These are phyloP conservation scores for Dictyostelium purpureum DNA, from an alignment of 78 protist species.

Conservation along the genomic window DNA sequence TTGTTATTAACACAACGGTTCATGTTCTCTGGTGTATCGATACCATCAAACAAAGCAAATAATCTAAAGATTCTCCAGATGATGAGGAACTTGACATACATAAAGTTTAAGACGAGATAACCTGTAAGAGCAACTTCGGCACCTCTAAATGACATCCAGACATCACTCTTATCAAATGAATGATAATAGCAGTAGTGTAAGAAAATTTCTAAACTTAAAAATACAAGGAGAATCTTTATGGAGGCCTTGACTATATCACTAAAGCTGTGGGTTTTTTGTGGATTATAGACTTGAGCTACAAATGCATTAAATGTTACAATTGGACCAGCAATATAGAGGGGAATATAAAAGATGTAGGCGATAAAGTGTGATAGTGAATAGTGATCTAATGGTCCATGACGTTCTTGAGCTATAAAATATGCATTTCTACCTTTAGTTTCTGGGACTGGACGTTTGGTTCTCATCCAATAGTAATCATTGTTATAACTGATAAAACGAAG, in stretches of 20 bases:
- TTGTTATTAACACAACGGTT: slow-evolving; percentile 85
- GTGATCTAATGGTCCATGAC: slow-evolving; percentile 66
- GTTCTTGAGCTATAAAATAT: slow-evolving; percentile 29
- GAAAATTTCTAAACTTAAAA: slow-evolving; percentile 45
- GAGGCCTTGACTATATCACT: background rate
- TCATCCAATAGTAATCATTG: slow-evolving; percentile 76
- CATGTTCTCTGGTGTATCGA: slow-evolving; percentile 93
- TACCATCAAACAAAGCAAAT: slow-evolving; percentile 87
- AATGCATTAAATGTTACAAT: slow-evolving; percentile 80
- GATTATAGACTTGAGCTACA: slow-evolving; percentile 62
- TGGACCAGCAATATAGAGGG: slow-evolving; percentile 85
- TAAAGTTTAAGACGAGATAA: slow-evolving; percentile 68
- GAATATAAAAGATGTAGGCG: slow-evolving; percentile 78
- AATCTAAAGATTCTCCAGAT: slow-evolving; percentile 88
- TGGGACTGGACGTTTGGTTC: slow-evolving; percentile 16
- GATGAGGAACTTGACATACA: slow-evolving; percentile 88
- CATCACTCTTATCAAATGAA: slow-evolving; percentile 54
- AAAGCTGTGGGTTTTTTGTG: slow-evolving; percentile 47
- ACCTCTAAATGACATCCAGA: slow-evolving; percentile 66
- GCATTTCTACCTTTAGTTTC: slow-evolving; percentile 48
- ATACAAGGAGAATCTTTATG: slow-evolving; percentile 58
- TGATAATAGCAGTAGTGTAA: slow-evolving; percentile 71
- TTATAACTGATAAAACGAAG: slow-evolving; percentile 77
- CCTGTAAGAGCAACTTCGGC: slow-evolving; percentile 59
- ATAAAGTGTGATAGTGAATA: slow-evolving; percentile 41